Evolutionary conservation across 495 filamentous ascomycete species (phyloP), one percentile per base, ranked within the genome.

Genomic region (Penicillium atrosanguineum): DNA sequence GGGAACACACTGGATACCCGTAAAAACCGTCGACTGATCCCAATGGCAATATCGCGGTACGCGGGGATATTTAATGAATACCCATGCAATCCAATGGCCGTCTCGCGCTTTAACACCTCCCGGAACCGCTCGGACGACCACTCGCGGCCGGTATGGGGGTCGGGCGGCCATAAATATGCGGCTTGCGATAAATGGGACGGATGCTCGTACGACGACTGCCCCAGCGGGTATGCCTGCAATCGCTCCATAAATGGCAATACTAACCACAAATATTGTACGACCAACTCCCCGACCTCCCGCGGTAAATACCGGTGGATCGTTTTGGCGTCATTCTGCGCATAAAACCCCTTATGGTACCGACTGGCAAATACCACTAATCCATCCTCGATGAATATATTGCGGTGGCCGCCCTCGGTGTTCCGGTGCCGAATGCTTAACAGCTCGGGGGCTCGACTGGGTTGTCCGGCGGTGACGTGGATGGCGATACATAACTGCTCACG

Each of bases 71-170:
- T 48, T 0, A 48, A 14, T 25, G 12, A n/a, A 12, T 12, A 8
- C 16, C 31, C 14, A 36, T 38, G 14, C 1, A 48, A 9, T 4
- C 46, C n/a, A 26, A 48, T 48, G 0, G 12, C 31, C 16, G 31
- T 48, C 31, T 48, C 19, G 15, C 31, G 31, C 18, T 14, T 48
- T 5, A 48, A n/a, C 19, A 48, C 46, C 9, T 38, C 4, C 3
- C 46, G 46, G 25, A 48, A 48, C 14, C 29, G 46, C 18, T 48
- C 29, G 15, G 46, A 48, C 7, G 46, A 37, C 46, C 9, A 48
- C 46, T 48, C 46, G 16, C 29, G 45, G 1, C 45, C 45, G 0
- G 28, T 47, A 12, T n/a, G 6, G 0, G 16, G 45, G n/a, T 48
- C 46, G 1, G 34, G 31, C 9, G 46, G 37, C 46, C 14, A 48